Conservation (phyloP, 495 filamentous ascomycete genomes). For the Penicillium egyptiacum region DNA sequence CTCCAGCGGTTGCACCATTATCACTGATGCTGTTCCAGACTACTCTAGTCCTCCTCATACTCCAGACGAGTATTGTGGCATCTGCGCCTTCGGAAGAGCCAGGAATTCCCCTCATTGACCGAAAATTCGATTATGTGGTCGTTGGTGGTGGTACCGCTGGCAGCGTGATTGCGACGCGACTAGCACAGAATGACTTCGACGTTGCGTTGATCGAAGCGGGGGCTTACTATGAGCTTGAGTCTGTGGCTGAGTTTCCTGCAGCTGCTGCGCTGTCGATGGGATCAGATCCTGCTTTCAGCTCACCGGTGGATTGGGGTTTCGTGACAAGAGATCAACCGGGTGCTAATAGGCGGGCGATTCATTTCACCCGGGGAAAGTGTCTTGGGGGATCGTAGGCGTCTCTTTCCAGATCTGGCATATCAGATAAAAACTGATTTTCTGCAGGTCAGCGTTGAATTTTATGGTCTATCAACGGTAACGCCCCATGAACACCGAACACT, state of each 20-base stretch:
- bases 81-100: neutral
- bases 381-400: constrained; percentile 35
- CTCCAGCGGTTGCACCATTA: neutral
- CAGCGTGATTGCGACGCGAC: constrained; percentile 47
- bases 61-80: constrained; percentile 3
- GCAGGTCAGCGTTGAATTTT: constrained; percentile 47
- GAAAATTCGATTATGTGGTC: constrained; percentile 52
- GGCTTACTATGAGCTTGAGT: constrained; percentile 51
- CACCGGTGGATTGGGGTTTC: constrained; percentile 53
- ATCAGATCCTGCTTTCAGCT: constrained; percentile 26
- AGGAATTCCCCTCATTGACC: constrained; percentile 9
- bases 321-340: constrained; percentile 40
- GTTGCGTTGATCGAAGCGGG: constrained; percentile 61
- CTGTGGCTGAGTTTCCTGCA: constrained; percentile 30
- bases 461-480: constrained; percentile 46
- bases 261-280: constrained; percentile 32
- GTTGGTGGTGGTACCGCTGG: constrained; percentile 60
- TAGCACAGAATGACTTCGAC: constrained; percentile 37
- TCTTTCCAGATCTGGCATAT: neutral
- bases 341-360: constrained; percentile 34
- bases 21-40: constrained; percentile 8
- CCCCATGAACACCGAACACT: neutral
- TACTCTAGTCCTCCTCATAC: constrained; percentile 3
- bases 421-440: neutral
- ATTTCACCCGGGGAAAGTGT: constrained; percentile 41